phyloP scores from a whole-genome alignment of 495 filamentous ascomycete genomes.

The Aspergillus hancockii region DNA sequence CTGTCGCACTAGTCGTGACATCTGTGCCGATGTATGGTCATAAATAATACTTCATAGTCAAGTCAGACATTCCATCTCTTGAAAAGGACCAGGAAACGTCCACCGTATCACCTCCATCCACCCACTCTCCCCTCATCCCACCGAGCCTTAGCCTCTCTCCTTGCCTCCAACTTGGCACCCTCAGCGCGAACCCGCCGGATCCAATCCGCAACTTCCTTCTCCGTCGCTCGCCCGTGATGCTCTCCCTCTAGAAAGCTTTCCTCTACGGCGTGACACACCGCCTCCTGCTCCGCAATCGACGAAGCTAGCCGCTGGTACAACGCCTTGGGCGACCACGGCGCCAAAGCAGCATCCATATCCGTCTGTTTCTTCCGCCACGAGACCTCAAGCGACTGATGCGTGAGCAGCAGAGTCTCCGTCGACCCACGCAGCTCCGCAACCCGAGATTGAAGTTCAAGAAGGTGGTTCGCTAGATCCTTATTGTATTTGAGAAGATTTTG shows the following conservation, averaged over 20 bases:
- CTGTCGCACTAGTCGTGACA: background rate
- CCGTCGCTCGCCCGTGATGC: slow-evolving; percentile 57
- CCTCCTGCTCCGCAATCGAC: slow-evolving; percentile 79
- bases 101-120: slow-evolving; percentile 71
- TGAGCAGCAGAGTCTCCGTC: slow-evolving; percentile 78
- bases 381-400: slow-evolving; percentile 83
- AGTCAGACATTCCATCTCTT: slow-evolving; percentile 7
- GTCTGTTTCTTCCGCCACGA: slow-evolving; percentile 85
- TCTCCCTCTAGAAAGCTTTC: slow-evolving; percentile 81
- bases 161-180: slow-evolving; percentile 69
- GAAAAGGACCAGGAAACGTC: background rate
- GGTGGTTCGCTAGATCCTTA: slow-evolving; percentile 66
- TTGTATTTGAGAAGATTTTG: slow-evolving; percentile 58
- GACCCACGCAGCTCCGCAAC: slow-evolving; percentile 62
- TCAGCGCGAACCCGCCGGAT: slow-evolving; percentile 75
- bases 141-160: slow-evolving; percentile 79
- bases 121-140: slow-evolving; percentile 96
- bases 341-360: slow-evolving; percentile 82
- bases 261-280: slow-evolving; percentile 76
- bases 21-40: background rate
- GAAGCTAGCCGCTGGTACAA: slow-evolving; percentile 79
- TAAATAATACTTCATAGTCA: slow-evolving; percentile 13
- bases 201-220: slow-evolving; percentile 83
- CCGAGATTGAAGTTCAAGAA: slow-evolving; percentile 61
- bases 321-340: slow-evolving; percentile 79